Conservation (phyloP, 2,329 filamentous ascomycete species). For the Emergomyces orientalis region DNA sequence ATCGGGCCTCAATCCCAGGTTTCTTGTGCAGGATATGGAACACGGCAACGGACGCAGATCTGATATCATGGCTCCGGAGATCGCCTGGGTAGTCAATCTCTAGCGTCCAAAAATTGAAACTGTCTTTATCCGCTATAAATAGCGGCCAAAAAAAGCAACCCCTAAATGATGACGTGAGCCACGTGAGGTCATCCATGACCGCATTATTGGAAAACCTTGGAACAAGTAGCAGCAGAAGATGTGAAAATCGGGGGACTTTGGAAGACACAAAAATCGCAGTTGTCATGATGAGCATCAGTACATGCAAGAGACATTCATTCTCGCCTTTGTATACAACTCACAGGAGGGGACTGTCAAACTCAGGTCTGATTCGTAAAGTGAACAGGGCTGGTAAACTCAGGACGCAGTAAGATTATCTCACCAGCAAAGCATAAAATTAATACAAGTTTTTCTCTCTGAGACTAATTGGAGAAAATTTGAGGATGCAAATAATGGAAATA, state of each 20-base stretch:
- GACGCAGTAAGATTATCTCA: neutral
- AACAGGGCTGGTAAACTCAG: neutral
- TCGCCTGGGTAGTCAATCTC: neutral
- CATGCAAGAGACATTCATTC: neutral
- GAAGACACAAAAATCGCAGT: neutral
- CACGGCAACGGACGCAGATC: neutral
- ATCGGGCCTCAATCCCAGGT: neutral
- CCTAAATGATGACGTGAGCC: neutral
- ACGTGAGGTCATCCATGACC: neutral
- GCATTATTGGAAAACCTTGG: neutral
- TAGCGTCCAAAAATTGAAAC: neutral
- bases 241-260: neutral
- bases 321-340: neutral
- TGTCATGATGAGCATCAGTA: neutral
- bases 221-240: neutral
- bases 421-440: neutral
- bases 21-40: neutral
- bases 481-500: neutral
- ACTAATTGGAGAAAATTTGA: too few relatives aligned
- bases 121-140: neutral
- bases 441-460: too few relatives aligned
- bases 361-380: neutral
- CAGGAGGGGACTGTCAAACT: neutral
- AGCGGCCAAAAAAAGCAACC: neutral
- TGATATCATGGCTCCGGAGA: neutral